Evolutionary conservation across 257 asterid genomes (phyloP).

Genomic region (Galeopsis tetrahit): DNA sequence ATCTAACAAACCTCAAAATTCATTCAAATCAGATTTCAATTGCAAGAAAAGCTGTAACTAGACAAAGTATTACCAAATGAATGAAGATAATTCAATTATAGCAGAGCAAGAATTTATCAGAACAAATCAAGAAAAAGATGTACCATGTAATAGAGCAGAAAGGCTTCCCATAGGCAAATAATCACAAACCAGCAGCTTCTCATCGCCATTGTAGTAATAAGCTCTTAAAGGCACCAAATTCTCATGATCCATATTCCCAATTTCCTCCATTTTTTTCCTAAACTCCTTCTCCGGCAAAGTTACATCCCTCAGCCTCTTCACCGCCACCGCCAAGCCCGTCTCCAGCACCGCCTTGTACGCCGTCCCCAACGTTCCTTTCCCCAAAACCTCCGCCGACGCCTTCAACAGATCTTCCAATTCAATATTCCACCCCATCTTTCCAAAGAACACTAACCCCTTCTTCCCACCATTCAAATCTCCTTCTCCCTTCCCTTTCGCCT

Average conservation of each 20-base stretch:
- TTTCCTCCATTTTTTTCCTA: conserved; percentile 74
- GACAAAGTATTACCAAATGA: not conserved
- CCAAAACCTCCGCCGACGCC: conserved; percentile 97
- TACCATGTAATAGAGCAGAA: conserved; percentile 94
- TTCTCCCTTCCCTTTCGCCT: conserved; percentile 47
- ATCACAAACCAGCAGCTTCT: conserved; percentile 87
- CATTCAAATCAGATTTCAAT: conserved; percentile 22
- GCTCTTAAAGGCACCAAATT: conserved; percentile 85
- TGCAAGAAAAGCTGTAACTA: too few species aligned
- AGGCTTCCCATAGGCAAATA: conserved; percentile 91
- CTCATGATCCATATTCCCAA: conserved; percentile 73
- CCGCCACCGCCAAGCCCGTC: conserved; percentile 69
- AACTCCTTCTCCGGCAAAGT: conserved; percentile 73
- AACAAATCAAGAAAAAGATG: not conserved
- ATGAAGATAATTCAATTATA: not conserved
- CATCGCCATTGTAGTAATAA: conserved; percentile 70
- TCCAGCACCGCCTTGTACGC: conserved; percentile 88
- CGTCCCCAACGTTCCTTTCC: conserved; percentile 91
- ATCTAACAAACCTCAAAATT: conserved; percentile 14
- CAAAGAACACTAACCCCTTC: conserved; percentile 63
- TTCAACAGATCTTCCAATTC: conserved; percentile 81
- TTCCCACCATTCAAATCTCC: conserved; percentile 43
- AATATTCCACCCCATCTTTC: conserved; percentile 53
- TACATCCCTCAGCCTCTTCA: conserved; percentile 86
- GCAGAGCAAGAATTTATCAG: too few species aligned